These are phyloP conservation scores for Acephala macrosclerotiorum DNA, from an alignment of 2,329 filamentous ascomycete species.

Conservation along the genomic window DNA sequence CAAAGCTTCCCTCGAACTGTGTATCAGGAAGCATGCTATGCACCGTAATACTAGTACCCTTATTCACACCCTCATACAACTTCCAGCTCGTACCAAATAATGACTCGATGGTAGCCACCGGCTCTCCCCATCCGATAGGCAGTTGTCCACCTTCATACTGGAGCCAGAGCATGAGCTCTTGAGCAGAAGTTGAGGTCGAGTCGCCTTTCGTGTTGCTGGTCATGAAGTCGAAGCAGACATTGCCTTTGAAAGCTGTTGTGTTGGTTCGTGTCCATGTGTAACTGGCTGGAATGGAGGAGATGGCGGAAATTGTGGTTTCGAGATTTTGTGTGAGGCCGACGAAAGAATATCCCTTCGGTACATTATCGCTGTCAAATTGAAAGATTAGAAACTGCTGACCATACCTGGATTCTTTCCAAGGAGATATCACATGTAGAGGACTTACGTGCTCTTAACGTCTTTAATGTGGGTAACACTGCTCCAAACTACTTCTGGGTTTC, in stretches of 20 bases:
- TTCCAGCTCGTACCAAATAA: slow-evolving; percentile 5
- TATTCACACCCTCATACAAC: neutral
- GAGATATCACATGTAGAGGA: too few relatives aligned
- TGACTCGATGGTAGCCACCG: neutral
- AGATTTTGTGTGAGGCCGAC: slow-evolving; percentile 10
- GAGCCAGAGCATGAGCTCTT: slow-evolving; percentile 8
- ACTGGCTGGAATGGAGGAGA: slow-evolving; percentile 7
- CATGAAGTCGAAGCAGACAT: slow-evolving; percentile 7
- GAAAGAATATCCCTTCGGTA: slow-evolving; percentile 7
- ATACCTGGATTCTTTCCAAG: too few relatives aligned
- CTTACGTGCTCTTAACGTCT: slow-evolving; percentile 7
- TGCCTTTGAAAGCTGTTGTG: slow-evolving; percentile 7
- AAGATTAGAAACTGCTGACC: too few relatives aligned
- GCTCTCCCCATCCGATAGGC: neutral
- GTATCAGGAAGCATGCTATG: slow-evolving; percentile 1
- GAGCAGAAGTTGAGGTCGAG: slow-evolving; percentile 3
- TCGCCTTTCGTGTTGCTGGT: slow-evolving; percentile 10
- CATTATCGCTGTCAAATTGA: slow-evolving; percentile 4
- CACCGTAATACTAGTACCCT: neutral
- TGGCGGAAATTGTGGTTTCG: slow-evolving; percentile 5
- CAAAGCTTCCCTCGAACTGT: slow-evolving; percentile 1
- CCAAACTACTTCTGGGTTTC: neutral
- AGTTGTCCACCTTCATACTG: slow-evolving; percentile 8
- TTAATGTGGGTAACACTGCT: slow-evolving; percentile 4
- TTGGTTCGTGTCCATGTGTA: slow-evolving; percentile 6